These are phyloP conservation scores for Cicer cuneatum DNA, from an alignment of 306 rosid genomes.

Conservation along the genomic window DNA sequence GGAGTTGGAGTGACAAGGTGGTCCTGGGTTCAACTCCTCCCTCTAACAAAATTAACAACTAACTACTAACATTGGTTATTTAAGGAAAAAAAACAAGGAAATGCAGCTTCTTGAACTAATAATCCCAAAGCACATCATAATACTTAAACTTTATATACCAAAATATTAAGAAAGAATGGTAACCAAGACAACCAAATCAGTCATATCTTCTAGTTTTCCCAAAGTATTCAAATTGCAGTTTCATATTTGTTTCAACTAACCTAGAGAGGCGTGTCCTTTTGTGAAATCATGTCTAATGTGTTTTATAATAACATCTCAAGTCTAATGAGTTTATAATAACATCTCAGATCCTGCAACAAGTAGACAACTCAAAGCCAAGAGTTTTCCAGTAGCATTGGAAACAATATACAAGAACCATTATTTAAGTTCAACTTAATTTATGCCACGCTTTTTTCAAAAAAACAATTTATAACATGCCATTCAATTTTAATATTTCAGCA, in stretches of 20 bases:
- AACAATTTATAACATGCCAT: not conserved
- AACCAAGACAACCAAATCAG: not conserved
- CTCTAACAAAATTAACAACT: too few relatives aligned
- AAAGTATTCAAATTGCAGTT: too few relatives aligned
- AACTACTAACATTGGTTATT: too few relatives aligned
- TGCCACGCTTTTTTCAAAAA: not conserved
- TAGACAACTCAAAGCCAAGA: not conserved
- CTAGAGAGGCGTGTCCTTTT: too few relatives aligned
- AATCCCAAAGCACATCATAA: not conserved
- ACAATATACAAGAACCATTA: not conserved
- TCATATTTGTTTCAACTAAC: too few relatives aligned
- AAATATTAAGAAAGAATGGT: not conserved
- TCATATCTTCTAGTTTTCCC: not conserved
- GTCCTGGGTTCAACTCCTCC: too few relatives aligned
- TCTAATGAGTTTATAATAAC: too few relatives aligned
- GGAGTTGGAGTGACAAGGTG: too few relatives aligned
- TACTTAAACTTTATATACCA: not conserved
- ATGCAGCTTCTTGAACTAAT: not conserved
- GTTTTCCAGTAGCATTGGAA: not conserved
- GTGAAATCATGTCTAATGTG: too few relatives aligned
- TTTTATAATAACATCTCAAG: too few relatives aligned
- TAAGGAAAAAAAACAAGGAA: not conserved
- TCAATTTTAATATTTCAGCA: constrained; percentile 13
- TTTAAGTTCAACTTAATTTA: not conserved
- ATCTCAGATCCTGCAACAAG: too few relatives aligned